phyloP scores from a whole-genome alignment of 2,329 filamentous ascomycete species.

The Pseudopyricularia cyperi region DNA sequence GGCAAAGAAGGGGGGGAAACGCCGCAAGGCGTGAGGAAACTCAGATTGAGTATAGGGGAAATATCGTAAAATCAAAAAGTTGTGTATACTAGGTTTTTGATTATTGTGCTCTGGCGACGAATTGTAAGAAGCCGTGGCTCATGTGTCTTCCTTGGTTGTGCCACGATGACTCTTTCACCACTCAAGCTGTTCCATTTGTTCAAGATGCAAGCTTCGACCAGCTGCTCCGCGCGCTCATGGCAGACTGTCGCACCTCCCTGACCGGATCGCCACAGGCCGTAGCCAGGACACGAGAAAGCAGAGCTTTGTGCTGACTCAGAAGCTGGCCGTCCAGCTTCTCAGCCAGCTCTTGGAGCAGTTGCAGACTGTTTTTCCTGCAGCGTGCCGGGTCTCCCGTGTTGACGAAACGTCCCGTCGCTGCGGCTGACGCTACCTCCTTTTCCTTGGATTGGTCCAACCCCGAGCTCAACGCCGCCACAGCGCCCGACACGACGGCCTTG shows the following conservation, averaged over 20 bases:
- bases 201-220: conserved; percentile 26
- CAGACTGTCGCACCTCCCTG: conserved; percentile 36
- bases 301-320: conserved; percentile 28
- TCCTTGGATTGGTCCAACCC: background rate
- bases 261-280: conserved; percentile 39
- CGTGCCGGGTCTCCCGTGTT: conserved; percentile 7
- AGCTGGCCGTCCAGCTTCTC: conserved; percentile 32
- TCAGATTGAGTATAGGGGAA: background rate
- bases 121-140: no score
- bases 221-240: conserved; percentile 31
- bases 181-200: background rate
- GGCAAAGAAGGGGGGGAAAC: conserved; percentile 27
- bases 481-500: conserved; percentile 32
- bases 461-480: conserved; percentile 19
- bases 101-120: background rate
- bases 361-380: conserved; percentile 33
- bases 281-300: conserved; percentile 32
- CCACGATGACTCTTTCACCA: background rate
- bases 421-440: background rate
- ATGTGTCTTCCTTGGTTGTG: no score
- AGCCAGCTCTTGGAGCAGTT: conserved; percentile 34
- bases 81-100: background rate
- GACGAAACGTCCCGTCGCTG: background rate
- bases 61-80: background rate
- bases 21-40: conserved; percentile 26